phyloP scores from a whole-genome alignment of 2,329 filamentous ascomycete genomes.

The Monascus ruber region DNA sequence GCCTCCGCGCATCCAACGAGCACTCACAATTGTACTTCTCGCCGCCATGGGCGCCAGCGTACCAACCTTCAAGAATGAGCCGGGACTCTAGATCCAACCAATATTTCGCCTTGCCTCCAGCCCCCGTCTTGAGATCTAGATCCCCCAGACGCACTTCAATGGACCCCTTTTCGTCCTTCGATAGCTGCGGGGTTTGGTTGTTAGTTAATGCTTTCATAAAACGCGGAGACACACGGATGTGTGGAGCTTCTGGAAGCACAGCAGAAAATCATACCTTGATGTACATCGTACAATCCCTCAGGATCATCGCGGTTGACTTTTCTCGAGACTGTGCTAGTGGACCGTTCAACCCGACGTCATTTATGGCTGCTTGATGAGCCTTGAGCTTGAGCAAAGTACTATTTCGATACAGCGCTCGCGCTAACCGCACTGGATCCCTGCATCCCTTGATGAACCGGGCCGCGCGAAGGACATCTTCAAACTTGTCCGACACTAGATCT shows the following conservation, averaged over 20 bases:
- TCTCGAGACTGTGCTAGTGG: constrained; percentile 27
- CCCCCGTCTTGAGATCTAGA: constrained; percentile 62
- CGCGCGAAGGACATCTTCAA: constrained; percentile 34
- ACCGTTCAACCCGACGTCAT: constrained; percentile 24
- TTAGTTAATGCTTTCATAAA: neutral
- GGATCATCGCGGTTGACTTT: constrained; percentile 63
- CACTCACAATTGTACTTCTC: no score
- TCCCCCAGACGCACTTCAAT: constrained; percentile 54
- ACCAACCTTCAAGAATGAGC: constrained; percentile 59
- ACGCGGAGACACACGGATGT: neutral
- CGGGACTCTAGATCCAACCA: constrained; percentile 55
- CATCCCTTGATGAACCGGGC: constrained; percentile 26
- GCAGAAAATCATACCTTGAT: constrained; percentile 40
- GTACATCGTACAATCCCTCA: constrained; percentile 69
- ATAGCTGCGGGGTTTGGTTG: constrained; percentile 16
- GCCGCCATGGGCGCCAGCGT: constrained; percentile 29
- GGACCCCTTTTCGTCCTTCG: constrained; percentile 17
- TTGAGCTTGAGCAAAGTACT: constrained; percentile 23
- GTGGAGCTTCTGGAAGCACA: neutral
- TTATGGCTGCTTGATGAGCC: constrained; percentile 21
- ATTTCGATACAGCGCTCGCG: constrained; percentile 23
- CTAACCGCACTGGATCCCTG: constrained; percentile 26
- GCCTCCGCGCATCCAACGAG: no score
- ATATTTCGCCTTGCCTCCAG: constrained; percentile 51
- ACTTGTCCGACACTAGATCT: constrained; percentile 44